phyloP scores from a whole-genome alignment of 768 basidiomycete species.

The Rhizopogon roseolus region DNA sequence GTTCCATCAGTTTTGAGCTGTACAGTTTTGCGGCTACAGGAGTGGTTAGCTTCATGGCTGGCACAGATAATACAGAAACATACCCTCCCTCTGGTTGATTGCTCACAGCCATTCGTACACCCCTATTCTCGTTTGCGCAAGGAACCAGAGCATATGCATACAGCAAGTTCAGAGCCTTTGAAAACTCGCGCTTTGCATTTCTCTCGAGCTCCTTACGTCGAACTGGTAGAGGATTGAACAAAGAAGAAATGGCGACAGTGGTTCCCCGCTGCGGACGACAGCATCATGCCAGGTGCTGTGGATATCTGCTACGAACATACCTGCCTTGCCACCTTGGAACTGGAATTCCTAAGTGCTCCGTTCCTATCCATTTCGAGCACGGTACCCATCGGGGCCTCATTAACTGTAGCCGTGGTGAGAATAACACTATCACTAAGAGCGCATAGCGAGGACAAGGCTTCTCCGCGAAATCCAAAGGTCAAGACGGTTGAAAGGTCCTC shows the following conservation, averaged over 20 bases:
- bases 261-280: conserved; percentile 72
- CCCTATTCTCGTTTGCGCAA: conserved; percentile 50
- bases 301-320: conserved; percentile 35
- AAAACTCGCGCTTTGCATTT: conserved; percentile 86
- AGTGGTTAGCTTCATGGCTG: conserved; percentile 2
- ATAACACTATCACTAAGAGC: conserved; percentile 68
- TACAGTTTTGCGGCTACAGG: conserved; percentile 50
- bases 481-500: conserved; percentile 64
- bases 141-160: conserved; percentile 89
- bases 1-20: conserved; percentile 74
- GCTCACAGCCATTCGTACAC: conserved; percentile 69
- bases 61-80: conserved; percentile 16
- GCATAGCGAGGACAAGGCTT: conserved; percentile 92
- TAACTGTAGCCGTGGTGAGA: conserved; percentile 68
- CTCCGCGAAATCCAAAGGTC: conserved; percentile 94
- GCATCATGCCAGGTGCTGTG: not conserved
- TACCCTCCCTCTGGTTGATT: conserved; percentile 72
- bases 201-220: conserved; percentile 87
- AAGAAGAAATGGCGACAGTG: conserved; percentile 62
- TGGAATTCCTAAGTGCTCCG: conserved; percentile 52
- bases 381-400: conserved; percentile 74
- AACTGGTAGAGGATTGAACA: conserved; percentile 85
- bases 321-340: conserved; percentile 69
- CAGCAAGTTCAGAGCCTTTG: conserved; percentile 75
- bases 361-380: conserved; percentile 65